Conservation (phyloP, 129 eudicot species). For the Tanacetum coccineum region DNA sequence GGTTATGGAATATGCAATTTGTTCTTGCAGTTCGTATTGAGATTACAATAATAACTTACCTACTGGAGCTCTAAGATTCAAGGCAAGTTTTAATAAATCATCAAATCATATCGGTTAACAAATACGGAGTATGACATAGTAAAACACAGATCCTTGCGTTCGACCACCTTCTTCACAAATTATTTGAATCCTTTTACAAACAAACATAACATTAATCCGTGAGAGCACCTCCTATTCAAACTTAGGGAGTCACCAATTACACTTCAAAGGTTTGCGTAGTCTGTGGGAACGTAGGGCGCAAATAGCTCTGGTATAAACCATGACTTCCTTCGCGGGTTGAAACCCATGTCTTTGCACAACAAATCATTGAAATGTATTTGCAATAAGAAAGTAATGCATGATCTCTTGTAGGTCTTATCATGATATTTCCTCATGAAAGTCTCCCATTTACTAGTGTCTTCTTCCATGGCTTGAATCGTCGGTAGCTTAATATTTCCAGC, state of each 20-base stretch:
- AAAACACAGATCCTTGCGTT: no score
- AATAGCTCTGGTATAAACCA: slow-evolving; percentile 36
- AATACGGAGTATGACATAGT: no score
- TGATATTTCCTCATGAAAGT: slow-evolving; percentile 24
- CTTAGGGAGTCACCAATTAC: background rate
- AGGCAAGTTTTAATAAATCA: no score
- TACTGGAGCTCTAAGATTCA: no score
- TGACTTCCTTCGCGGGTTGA: slow-evolving; percentile 45
- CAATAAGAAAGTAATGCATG: slow-evolving; percentile 32
- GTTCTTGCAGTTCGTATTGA: no score
- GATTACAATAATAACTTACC: no score
- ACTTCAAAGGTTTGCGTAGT: slow-evolving; percentile 36
- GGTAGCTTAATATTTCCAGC: slow-evolving; percentile 44
- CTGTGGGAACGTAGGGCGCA: slow-evolving; percentile 38
- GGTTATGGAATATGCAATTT: no score
- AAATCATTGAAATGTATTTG: slow-evolving; percentile 43
- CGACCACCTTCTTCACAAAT: no score
- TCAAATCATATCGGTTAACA: no score
- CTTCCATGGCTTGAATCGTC: slow-evolving; percentile 44
- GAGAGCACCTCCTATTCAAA: background rate
- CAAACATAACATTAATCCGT: background rate
- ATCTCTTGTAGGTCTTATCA: slow-evolving; percentile 30
- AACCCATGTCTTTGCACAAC: slow-evolving; percentile 52
- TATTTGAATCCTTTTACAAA: background rate
- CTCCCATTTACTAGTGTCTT: slow-evolving; percentile 40